Percentiles rank a stretch among this genome's conserved stretches.
phyloP scores from a whole-genome alignment of 257 asterid species.

The Handroanthus guayacan region DNA sequence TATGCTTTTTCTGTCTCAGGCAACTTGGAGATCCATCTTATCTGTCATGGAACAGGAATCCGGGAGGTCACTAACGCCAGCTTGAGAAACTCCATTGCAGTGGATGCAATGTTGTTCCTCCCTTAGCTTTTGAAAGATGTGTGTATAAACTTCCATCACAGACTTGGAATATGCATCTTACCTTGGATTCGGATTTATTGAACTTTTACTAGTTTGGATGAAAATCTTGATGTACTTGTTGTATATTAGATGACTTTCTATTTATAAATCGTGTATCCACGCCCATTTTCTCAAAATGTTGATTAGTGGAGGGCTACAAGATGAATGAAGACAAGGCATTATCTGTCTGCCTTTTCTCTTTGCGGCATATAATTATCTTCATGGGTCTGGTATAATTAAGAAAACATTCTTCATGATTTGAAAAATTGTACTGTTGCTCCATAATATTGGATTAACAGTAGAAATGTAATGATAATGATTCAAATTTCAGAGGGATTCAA shows the following conservation, averaged over 20 bases:
- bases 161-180: conserved; percentile 37
- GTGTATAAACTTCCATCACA: conserved; percentile 38
- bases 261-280: not conserved
- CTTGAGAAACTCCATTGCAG: not conserved
- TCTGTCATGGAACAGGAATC: conserved; percentile 88
- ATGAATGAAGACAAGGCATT: not conserved
- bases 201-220: conserved; percentile 23
- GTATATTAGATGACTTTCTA: conserved; percentile 32
- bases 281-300: not conserved
- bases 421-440: no score
- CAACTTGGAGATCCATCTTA: conserved; percentile 95
- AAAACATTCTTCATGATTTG: no score
- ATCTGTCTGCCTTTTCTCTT: not conserved
- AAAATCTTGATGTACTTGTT: conserved; percentile 19
- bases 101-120: conserved; percentile 17
- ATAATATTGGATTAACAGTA: no score
- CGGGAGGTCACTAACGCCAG: conserved; percentile 66
- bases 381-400: no score
- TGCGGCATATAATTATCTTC: no score
- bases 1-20: conserved; percentile 54
- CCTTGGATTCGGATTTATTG: conserved; percentile 25
- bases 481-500: no score
- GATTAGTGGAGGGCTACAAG: not conserved
- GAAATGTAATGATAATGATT: no score
- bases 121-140: conserved; percentile 31